These are phyloP conservation scores for Candida sphagnicola DNA, from an alignment of 805 yeast genomes.

Conservation along the genomic window DNA sequence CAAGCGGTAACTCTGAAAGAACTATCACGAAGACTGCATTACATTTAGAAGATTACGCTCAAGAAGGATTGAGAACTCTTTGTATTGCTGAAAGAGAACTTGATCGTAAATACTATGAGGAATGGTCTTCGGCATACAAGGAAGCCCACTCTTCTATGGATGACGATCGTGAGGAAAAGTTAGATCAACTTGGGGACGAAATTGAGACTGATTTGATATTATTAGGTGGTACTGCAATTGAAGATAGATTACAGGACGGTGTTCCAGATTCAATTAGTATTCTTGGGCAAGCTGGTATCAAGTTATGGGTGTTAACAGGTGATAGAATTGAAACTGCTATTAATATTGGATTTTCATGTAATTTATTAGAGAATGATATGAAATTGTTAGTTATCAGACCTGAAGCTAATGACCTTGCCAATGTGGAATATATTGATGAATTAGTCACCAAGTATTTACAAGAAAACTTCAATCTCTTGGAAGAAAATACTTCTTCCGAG, in stretches of 20 bases:
- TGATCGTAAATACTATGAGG: conserved; percentile 38
- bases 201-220: conserved; percentile 55
- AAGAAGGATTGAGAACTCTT: conserved; percentile 74
- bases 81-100: conserved; percentile 61
- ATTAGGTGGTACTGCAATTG: conserved; percentile 80
- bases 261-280: conserved; percentile 71
- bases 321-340: conserved; percentile 83
- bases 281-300: conserved; percentile 68
- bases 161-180: conserved; percentile 52
- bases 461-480: conserved; percentile 41
- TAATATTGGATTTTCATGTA: conserved; percentile 78
- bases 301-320: conserved; percentile 81
- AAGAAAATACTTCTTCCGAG: conserved; percentile 27
- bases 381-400: conserved; percentile 61
- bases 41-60: conserved; percentile 66
- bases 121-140: conserved; percentile 55
- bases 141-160: conserved; percentile 56
- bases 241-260: conserved; percentile 73
- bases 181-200: conserved; percentile 53
- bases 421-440: conserved; percentile 28
- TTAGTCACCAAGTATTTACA: conserved; percentile 45
- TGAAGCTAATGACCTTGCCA: conserved; percentile 47
- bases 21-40: conserved; percentile 54
- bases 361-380: conserved; percentile 65
- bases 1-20: conserved; percentile 33